phyloP scores from a whole-genome alignment of 345 rosid genomes.

The Abelmoschus esculentus region DNA sequence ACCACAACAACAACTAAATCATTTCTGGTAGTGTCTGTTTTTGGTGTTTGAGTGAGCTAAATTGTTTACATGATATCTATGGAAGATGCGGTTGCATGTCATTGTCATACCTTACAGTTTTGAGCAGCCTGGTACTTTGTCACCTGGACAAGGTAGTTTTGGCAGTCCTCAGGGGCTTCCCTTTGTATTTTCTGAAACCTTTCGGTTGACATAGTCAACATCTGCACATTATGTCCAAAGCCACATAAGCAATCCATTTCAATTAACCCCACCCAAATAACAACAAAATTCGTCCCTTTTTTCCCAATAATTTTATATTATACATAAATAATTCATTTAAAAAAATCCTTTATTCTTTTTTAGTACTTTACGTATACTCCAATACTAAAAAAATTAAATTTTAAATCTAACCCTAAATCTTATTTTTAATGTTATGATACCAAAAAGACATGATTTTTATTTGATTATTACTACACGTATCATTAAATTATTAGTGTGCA shows the following conservation, averaged over 20 bases:
- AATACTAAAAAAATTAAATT: no score
- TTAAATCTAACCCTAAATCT: no score
- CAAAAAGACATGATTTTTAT: no score
- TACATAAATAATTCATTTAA: no score
- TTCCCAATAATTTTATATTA: no score
- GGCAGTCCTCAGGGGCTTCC: conserved; percentile 77
- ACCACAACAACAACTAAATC: background rate
- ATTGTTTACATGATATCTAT: background rate
- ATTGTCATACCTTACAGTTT: conserved; percentile 59
- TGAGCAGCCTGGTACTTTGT: conserved; percentile 87
- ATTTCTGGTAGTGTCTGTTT: background rate
- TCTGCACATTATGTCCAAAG: conserved; percentile 32
- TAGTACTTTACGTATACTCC: no score
- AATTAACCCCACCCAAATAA: background rate
- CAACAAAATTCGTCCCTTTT: no score
- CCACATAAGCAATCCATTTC: background rate
- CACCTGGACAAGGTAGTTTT: conserved; percentile 79
- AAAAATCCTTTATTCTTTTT: no score
- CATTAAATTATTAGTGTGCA: no score
- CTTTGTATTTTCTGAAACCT: conserved; percentile 79
- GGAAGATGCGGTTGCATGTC: background rate
- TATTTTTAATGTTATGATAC: no score
- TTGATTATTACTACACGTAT: no score
- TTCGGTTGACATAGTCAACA: conserved; percentile 79
- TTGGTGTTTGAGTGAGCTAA: background rate